phyloP scores from a whole-genome alignment of 768 basidiomycete genomes.

The Psilocybe sp. region DNA sequence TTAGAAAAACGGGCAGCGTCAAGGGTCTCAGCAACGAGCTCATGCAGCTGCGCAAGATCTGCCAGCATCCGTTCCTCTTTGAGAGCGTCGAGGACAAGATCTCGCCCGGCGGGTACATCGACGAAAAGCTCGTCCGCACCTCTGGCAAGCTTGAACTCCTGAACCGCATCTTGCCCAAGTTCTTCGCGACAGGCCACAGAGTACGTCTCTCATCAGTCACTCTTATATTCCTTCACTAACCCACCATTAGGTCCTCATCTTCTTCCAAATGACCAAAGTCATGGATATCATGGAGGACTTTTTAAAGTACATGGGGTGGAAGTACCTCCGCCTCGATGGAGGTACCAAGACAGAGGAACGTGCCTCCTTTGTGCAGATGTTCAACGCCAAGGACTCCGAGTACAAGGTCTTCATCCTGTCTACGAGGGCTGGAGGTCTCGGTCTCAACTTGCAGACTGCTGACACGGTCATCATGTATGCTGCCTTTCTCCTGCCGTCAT shows the following conservation, averaged over 20 bases:
- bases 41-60: slow-evolving; percentile 98
- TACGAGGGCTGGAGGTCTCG: slow-evolving; percentile 90
- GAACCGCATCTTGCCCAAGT: slow-evolving; percentile 89
- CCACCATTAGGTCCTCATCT: slow-evolving; percentile 78
- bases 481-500: too few relatives aligned
- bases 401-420: slow-evolving; percentile 92
- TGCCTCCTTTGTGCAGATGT: slow-evolving; percentile 78
- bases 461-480: slow-evolving; percentile 94
- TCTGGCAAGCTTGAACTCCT: slow-evolving; percentile 95
- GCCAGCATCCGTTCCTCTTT: slow-evolving; percentile 96
- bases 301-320: slow-evolving; percentile 81
- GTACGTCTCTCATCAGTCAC: slow-evolving; percentile 35
- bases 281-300: slow-evolving; percentile 99
- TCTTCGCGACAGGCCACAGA: slow-evolving; percentile 89
- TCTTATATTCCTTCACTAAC: background rate
- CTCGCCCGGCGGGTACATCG: slow-evolving; percentile 76
- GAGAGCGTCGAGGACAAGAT: slow-evolving; percentile 94
- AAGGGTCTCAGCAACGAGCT: slow-evolving; percentile 92
- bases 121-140: slow-evolving; percentile 81
- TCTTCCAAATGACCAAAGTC: slow-evolving; percentile 99
- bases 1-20: slow-evolving; percentile 67
- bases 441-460: slow-evolving; percentile 92
- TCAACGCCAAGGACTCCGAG: slow-evolving; percentile 88
- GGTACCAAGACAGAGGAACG: slow-evolving; percentile 96
- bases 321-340: slow-evolving; percentile 92